These are phyloP conservation scores for Reutealis trisperma DNA, from an alignment of 345 rosid species.

Conservation along the genomic window DNA sequence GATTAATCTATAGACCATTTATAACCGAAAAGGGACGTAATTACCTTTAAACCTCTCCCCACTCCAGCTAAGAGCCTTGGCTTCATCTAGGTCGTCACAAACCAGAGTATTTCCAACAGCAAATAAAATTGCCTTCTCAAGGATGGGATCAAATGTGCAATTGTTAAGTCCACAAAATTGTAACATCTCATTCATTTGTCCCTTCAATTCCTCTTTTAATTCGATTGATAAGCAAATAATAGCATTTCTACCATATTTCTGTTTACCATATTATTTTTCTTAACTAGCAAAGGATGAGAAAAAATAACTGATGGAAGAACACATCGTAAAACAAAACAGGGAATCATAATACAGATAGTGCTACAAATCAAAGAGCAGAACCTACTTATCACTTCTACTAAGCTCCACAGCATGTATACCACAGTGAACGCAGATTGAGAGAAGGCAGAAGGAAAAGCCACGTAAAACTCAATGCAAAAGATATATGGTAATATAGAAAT, in stretches of 20 bases:
- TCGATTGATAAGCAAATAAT: neutral
- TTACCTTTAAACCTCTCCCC: slow-evolving; percentile 93
- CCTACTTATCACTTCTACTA: no score
- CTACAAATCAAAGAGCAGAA: no score
- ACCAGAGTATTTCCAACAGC: slow-evolving; percentile 97
- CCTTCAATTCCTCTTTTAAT: neutral
- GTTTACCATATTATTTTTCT: neutral
- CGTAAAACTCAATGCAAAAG: no score
- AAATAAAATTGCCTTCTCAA: slow-evolving; percentile 92
- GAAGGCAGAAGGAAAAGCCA: no score
- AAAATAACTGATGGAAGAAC: no score
- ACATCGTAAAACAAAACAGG: no score
- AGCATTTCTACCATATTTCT: neutral
- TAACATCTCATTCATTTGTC: neutral
- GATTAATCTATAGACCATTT: neutral
- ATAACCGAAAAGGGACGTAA: neutral
- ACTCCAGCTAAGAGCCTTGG: slow-evolving; percentile 88
- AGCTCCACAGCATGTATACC: no score
- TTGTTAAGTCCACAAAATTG: slow-evolving; percentile 59
- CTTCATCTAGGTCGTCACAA: slow-evolving; percentile 96
- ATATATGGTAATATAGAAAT: no score
- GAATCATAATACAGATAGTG: no score
- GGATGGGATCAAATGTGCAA: slow-evolving; percentile 70
- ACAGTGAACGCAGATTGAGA: no score
- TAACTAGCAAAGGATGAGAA: no score